Percentiles rank a stretch among this genome's conserved stretches.
Evolutionary conservation across 768 basidiomycete genomes (phyloP).

Genomic region (Gloeopeniophorella convolvens): DNA sequence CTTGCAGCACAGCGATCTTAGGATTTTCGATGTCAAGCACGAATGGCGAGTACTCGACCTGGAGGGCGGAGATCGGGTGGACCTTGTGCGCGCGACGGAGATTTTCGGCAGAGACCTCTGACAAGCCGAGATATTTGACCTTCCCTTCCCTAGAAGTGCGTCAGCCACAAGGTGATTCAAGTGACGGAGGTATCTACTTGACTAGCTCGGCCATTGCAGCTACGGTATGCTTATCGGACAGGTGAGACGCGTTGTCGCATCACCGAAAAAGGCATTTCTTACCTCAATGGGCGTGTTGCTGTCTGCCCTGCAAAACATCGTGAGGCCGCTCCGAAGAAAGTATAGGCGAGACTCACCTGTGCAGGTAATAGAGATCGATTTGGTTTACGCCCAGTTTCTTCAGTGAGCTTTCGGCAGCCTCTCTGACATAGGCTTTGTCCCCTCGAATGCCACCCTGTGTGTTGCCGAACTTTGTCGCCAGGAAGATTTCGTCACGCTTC

Average conservation of each 20-base stretch:
- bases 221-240: constrained; percentile 4
- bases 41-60: constrained; percentile 35
- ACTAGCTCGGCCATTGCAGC: constrained; percentile 21
- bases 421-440: constrained; percentile 24
- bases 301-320: no score
- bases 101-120: constrained; percentile 29
- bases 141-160: constrained; percentile 28
- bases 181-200: constrained; percentile 30
- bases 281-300: constrained; percentile 17
- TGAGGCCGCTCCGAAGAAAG: no score
- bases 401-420: constrained; percentile 25
- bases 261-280: no score
- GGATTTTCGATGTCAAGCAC: constrained; percentile 32
- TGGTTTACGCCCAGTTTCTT: constrained; percentile 25
- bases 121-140: constrained; percentile 32
- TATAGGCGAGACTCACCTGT: constrained; percentile 24
- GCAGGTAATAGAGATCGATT: constrained; percentile 31
- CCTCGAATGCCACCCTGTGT: no score
- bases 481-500: constrained; percentile 44
- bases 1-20: constrained; percentile 27
- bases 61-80: constrained; percentile 32
- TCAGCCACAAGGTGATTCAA: no score
- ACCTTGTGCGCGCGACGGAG: constrained; percentile 34
- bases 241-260: no score
- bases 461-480: constrained; percentile 36